Percentiles rank a stretch among this genome's conserved stretches.
Conservation (phyloP, 2,329 filamentous ascomycete species). For the Arthrobotrys pseudoclavata region DNA sequence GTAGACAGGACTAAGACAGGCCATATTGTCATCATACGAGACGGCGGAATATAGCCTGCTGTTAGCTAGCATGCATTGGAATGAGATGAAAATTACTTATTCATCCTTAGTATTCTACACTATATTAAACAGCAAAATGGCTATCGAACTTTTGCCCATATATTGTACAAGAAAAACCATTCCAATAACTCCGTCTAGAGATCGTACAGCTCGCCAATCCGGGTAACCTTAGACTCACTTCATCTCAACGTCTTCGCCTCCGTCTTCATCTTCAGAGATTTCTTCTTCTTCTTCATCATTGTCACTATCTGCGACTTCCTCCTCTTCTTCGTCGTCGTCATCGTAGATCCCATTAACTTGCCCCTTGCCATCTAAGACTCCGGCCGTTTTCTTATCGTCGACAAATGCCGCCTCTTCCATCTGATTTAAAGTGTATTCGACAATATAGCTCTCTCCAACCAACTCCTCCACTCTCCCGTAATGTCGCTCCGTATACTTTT, state of each 20-base stretch:
- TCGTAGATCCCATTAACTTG: conserved; percentile 35
- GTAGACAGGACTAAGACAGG: conserved; percentile 83
- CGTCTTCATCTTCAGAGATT: conserved; percentile 17
- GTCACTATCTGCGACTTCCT: too few species aligned
- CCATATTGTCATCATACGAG: background rate
- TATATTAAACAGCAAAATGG: conserved; percentile 38
- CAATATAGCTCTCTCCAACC: conserved; percentile 91
- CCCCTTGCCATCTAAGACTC: conserved; percentile 27
- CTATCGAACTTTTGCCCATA: conserved; percentile 53
- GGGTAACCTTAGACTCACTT: conserved; percentile 5
- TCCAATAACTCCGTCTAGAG: conserved; percentile 38
- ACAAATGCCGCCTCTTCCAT: conserved; percentile 64
- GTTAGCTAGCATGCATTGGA: conserved; percentile 23
- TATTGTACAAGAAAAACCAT: conserved; percentile 40
- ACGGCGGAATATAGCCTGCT: conserved; percentile 3
- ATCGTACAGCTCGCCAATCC: conserved; percentile 12
- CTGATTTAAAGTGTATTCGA: conserved; percentile 79
- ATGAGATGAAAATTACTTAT: conserved; percentile 25
- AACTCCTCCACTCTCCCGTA: conserved; percentile 90
- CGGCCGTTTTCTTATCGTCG: conserved; percentile 34
- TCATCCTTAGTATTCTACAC: conserved; percentile 31
- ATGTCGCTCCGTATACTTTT: conserved; percentile 91
- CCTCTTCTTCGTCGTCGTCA: conserved; percentile 15
- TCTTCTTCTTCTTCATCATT: conserved; percentile 9
- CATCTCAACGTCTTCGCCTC: conserved; percentile 47